These are phyloP conservation scores for Hansenula lynferdii DNA, from an alignment of 1,139 yeast species.

Conservation along the genomic window DNA sequence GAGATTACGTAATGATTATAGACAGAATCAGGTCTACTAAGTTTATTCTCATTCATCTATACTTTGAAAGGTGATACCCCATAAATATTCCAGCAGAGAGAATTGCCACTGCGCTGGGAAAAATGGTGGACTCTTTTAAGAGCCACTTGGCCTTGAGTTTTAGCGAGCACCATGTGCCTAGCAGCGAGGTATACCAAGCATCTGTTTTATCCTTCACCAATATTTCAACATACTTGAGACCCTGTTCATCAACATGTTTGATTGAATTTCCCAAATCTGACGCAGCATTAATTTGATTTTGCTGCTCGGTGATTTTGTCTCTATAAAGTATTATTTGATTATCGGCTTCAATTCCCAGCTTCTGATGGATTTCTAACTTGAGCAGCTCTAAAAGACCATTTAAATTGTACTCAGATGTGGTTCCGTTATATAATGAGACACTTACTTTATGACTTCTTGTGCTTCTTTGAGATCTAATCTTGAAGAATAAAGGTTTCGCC, in stretches of 20 bases:
- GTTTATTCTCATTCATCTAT: neutral
- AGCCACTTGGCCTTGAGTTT: neutral
- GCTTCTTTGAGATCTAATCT: constrained; percentile 9
- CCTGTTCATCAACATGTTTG: too few relatives aligned
- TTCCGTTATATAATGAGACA: constrained; percentile 18
- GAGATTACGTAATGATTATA: constrained; percentile 1
- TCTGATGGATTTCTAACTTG: constrained; percentile 22
- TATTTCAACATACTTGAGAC: neutral
- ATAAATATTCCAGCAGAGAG: neutral
- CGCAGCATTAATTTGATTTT: too few relatives aligned
- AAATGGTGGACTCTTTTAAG: neutral
- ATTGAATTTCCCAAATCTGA: too few relatives aligned
- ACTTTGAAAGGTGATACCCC: neutral
- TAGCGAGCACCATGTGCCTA: neutral
- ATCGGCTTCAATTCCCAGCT: constrained; percentile 15
- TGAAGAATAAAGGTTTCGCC: constrained; percentile 16
- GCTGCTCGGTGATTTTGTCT: constrained; percentile 24
- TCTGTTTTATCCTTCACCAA: neutral
- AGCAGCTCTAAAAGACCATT: constrained; percentile 20
- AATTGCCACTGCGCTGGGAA: neutral
- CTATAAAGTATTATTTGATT: constrained; percentile 26
- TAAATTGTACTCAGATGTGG: constrained; percentile 15
- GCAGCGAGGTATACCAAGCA: neutral
- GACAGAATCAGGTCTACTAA: too few relatives aligned
- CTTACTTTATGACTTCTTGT: constrained; percentile 16